Base-by-base conservation (phyloP, 2,329 filamentous ascomycete genomes). In the Xylariaceae sp. region DNA sequence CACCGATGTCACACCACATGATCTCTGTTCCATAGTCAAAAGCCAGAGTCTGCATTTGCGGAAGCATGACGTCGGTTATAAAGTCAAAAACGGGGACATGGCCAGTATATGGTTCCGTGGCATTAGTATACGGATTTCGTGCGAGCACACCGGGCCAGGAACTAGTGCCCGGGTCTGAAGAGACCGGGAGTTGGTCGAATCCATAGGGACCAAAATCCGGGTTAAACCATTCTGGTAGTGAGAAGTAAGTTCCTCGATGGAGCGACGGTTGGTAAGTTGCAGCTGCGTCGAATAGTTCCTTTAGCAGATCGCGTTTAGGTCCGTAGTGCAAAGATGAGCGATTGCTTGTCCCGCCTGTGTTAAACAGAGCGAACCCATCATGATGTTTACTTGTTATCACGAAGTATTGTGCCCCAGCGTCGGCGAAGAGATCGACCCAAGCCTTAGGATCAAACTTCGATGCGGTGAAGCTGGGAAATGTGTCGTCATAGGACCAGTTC, bases 401-500 rank as follows among this genome's bases (percentile, higher is more conserved):
- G 50, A 77, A 75, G 58, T 76, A 75, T 68, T 61, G 59, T 6
- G 67, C 68, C 0, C 68, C 68, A 0, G 67, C 64, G 32, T 66
- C 68, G 2, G 65, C 67, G 48, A 71, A 65, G 2, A 71, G 58
- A 46, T 70, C 68, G 0, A 70, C 68, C 66, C 68, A 70, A 44
- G 56, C 74, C 47, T 76, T 78, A 0, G 80, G 71, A 53, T 79
- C 68, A 54, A 69, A 82, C 1, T 60, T 59, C 0, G 68, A 65
- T 0, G 75, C 76, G 0, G 76, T 81, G 63, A 81, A 82, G 50
- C 77, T 68, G 3, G 66, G 62, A 56, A 82, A 75, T 45, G 76
- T 76, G 59, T 82, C 77, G 53, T 83, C 79, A 57, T 83, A 82
- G 11, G 71, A 71, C 56, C 75, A 68, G 27, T 78, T 59, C 0